Conservation (phyloP, 2,329 filamentous ascomycete species). For the Nakataea oryzae region DNA sequence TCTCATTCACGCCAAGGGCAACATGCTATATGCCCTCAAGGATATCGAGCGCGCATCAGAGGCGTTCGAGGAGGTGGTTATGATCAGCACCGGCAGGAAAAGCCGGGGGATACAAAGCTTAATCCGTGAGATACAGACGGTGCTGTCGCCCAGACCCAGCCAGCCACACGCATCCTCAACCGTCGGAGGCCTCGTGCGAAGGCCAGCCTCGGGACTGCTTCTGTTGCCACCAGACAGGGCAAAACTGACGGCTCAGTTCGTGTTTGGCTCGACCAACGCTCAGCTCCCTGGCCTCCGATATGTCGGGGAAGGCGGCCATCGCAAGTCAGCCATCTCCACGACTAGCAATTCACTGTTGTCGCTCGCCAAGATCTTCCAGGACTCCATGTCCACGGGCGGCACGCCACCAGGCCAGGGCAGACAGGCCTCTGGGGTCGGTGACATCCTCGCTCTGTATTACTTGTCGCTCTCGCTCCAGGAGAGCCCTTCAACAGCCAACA, state of each 20-base stretch:
- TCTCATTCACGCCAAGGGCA: constrained; percentile 96
- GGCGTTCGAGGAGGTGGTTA: constrained; percentile 88
- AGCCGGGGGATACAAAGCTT: constrained; percentile 65
- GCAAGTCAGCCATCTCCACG: constrained; percentile 75
- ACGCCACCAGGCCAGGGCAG: constrained; percentile 42
- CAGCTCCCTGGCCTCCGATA: constrained; percentile 70
- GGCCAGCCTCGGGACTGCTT: constrained; percentile 44
- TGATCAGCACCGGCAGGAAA: constrained; percentile 70
- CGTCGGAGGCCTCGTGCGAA: constrained; percentile 11
- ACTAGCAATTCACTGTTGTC: constrained; percentile 94
- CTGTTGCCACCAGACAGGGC: constrained; percentile 77
- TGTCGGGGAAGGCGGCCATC: constrained; percentile 59
- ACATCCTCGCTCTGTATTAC: constrained; percentile 92
- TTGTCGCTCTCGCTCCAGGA: constrained; percentile 88
- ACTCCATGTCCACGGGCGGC: constrained; percentile 73
- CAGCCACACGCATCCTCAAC: background rate
- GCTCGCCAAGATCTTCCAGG: constrained; percentile 94
- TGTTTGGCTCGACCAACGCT: constrained; percentile 63
- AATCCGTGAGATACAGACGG: constrained; percentile 65
- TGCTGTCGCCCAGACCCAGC: constrained; percentile 42
- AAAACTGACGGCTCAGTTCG: constrained; percentile 68
- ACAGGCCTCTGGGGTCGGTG: constrained; percentile 67
- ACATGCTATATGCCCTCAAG: constrained; percentile 87
- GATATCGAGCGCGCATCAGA: constrained; percentile 71
- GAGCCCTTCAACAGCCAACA: constrained; percentile 95